Percentiles rank a stretch among this genome's conserved stretches.
phyloP scores from a whole-genome alignment of 179 eudicot species.

The Amaranthus tricolor region DNA sequence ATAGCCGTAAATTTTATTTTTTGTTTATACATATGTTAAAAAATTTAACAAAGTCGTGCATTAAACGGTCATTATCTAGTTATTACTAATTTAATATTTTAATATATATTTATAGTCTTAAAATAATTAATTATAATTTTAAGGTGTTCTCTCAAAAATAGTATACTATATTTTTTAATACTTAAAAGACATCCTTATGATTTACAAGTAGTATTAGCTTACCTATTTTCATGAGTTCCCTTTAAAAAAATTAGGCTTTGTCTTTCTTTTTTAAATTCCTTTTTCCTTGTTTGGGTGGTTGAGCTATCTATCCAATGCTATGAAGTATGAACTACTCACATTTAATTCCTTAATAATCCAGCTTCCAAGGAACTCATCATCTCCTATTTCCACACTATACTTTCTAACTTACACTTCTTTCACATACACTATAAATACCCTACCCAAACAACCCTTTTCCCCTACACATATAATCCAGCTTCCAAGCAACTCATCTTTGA shows the following conservation, averaged over 20 bases:
- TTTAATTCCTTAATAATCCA: slow-evolving; percentile 32
- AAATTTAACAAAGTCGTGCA: too few relatives aligned
- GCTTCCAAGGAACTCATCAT: slow-evolving; percentile 34
- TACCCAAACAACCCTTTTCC: slow-evolving; percentile 9
- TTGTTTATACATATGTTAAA: too few relatives aligned
- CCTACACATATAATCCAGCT: neutral
- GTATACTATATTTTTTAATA: neutral
- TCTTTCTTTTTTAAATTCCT: neutral
- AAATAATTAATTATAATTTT: too few relatives aligned
- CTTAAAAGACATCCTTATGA: neutral
- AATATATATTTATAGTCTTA: too few relatives aligned
- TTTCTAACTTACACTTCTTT: neutral
- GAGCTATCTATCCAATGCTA: slow-evolving; percentile 43
- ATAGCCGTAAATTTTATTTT: too few relatives aligned
- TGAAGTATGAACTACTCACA: slow-evolving; percentile 46
- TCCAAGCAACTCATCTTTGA: too few relatives aligned
- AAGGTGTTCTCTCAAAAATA: too few relatives aligned
- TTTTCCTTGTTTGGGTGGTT: slow-evolving; percentile 33
- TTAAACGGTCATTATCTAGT: too few relatives aligned
- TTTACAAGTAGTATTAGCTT: slow-evolving; percentile 19
- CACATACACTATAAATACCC: slow-evolving; percentile 5
- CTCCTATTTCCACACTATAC: neutral
- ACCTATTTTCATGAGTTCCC: slow-evolving; percentile 9
- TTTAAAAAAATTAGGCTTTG: neutral
- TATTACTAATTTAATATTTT: too few relatives aligned